These are phyloP conservation scores for Amylostereum areolatum DNA, from an alignment of 1,284 basidiomycete species.

Conservation along the genomic window DNA sequence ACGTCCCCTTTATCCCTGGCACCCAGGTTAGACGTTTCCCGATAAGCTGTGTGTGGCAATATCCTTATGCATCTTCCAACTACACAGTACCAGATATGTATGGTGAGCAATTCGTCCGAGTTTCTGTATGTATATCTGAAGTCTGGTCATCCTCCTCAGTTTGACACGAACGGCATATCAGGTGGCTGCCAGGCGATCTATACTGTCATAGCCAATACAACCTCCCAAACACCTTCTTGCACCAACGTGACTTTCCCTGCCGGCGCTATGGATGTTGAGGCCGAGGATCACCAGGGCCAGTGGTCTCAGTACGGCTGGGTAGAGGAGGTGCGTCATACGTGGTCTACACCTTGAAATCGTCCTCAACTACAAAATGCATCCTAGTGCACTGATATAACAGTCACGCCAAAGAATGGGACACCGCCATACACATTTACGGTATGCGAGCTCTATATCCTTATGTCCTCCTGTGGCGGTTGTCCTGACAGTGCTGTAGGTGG, in stretches of 20 bases:
- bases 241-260: conserved; percentile 40
- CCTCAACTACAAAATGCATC: no score
- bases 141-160: conserved; percentile 32
- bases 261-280: conserved; percentile 36
- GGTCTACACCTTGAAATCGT: neutral
- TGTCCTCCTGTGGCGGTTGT: neutral
- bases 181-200: conserved; percentile 57
- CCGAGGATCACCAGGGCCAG: conserved; percentile 37
- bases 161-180: conserved; percentile 46
- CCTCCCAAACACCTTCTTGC: conserved; percentile 30
- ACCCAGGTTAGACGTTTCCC: conserved; percentile 33
- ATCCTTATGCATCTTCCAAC: conserved; percentile 3
- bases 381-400: conserved; percentile 49
- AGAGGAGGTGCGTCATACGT: conserved; percentile 33
- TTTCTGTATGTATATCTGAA: no score
- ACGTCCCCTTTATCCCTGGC: conserved; percentile 50
- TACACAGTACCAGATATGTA: conserved; percentile 67
- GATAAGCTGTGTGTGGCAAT: conserved; percentile 2
- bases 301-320: conserved; percentile 56
- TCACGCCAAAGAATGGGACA: conserved; percentile 50
- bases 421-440: conserved; percentile 55
- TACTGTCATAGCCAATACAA: conserved; percentile 37
- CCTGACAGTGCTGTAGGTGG: conserved; percentile 30
- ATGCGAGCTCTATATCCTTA: conserved; percentile 4
- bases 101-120: no score